Evolutionary conservation across 345 rosid genomes (phyloP), one percentile per base, ranked within the genome.

Genomic region (Boechera retrofracta): DNA sequence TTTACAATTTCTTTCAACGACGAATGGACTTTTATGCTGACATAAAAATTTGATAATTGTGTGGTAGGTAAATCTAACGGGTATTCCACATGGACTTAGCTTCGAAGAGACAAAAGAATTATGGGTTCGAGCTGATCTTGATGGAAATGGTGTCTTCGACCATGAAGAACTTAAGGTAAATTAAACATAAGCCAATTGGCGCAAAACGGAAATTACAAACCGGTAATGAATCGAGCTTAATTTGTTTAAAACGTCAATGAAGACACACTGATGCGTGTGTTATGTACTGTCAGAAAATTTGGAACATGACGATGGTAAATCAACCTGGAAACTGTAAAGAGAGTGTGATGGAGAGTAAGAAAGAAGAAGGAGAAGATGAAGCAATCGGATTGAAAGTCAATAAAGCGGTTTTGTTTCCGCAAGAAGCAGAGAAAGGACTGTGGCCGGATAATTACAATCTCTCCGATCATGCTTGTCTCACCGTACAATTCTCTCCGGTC

Each of bases 371-470:
- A n/a, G 82, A 71, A 31, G 56, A 79, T 55, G 87, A 82, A 79
- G 80, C 84, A n/a, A 79, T 90, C 15, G 97, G 97, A 73, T 83
- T 92, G 69, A 84, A 83, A 31, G 89, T 91, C 69, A 87, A 90
- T 72, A 86, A 86, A 80, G 98, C 97, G 5, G 83, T 81, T 75
- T 86, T 94, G 61, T 94, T 86, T 65, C 98, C 98, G 2, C 81
- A 81, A 42, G 98, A 94, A 86, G 95, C 83, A 67, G 98, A 94
- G 85, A 90, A 82, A 78, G 97, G 97, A 72, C 78, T 77, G 71
- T 94, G 98, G 97, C 98, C 98, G 0, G 97, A 92, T 67, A 84
- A 86, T 72, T 90, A 91, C 79, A 89, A 80, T 47, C 90, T 94
- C 15, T 94, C 97, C 0, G 98, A 94, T 78, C 98, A 94, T 67